Evolutionary conservation across 768 basidiomycete species (phyloP).

Genomic region (Astraeus odoratus): DNA sequence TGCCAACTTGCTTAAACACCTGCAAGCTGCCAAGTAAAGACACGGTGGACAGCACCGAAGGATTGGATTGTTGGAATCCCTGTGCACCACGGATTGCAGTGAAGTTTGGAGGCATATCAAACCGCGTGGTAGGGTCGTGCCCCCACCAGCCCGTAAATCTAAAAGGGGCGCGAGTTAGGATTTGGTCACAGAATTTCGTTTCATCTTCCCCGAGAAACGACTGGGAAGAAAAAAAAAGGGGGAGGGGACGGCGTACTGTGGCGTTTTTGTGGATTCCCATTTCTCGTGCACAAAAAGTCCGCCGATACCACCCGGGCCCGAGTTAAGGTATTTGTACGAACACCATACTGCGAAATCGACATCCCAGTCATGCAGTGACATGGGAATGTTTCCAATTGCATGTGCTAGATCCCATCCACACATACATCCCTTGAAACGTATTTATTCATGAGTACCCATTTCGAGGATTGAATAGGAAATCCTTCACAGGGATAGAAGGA

Average conservation of each 20-base stretch:
- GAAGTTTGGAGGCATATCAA: constrained; percentile 83
- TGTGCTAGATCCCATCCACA: constrained; percentile 98
- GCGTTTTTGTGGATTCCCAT: constrained; percentile 57
- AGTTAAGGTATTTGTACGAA: constrained; percentile 96
- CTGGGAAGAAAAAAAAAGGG: constrained; percentile 8
- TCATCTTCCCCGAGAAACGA: not conserved
- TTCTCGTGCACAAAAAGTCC: constrained; percentile 85
- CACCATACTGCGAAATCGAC: constrained; percentile 99
- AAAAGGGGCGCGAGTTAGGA: constrained; percentile 9
- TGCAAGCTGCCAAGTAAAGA: constrained; percentile 80
- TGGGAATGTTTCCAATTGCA: constrained; percentile 87
- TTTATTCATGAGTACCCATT: constrained; percentile 10
- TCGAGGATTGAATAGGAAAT: constrained; percentile 6
- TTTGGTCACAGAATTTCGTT: not conserved
- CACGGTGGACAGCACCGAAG: constrained; percentile 71
- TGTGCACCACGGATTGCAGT: constrained; percentile 84
- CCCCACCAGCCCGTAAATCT: constrained; percentile 99
- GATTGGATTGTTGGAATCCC: constrained; percentile 96
- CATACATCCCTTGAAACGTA: constrained; percentile 65
- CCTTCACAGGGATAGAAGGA: not conserved
- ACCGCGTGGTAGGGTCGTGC: constrained; percentile 79
- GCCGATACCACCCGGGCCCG: constrained; percentile 96
- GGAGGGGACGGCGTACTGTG: constrained; percentile 46
- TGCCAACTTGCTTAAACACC: constrained; percentile 72
- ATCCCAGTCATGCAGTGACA: constrained; percentile 86